Evolutionary conservation across 2,329 filamentous ascomycete species (phyloP), one percentile per base, ranked within the genome.

Genomic region (Botryotinia globosa): DNA sequence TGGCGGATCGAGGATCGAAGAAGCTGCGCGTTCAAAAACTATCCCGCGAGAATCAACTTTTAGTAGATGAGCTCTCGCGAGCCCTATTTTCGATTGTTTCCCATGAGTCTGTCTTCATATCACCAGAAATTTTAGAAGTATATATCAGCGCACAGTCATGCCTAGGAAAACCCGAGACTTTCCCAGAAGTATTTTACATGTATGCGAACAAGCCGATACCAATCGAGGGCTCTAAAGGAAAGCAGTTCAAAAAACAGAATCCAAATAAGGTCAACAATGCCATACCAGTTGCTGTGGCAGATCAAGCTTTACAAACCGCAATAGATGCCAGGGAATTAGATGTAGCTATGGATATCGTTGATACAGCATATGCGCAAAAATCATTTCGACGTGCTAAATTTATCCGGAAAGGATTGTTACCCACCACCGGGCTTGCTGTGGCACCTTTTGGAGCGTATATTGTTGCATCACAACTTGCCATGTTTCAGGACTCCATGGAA

Each of bases 181-280:
- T 98, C 75, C 94, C 95, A 10, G 88, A 91, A 74, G 89, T 94
- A 59, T 91, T 99, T 79, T 85, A 90, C 72, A 86, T 98, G 70
- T 98, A 95, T 81, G 93, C 93, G 66, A 88, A 89, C 77, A 99
- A 98, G 82, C 91, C 93, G 16, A 85, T 90, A 75, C 92, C 94
- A 3, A 83, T 86, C 68, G 84, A 89, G 77, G 85, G 85, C 68
- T 86, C 87, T 29, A 87, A 86, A 25, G 87, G 87, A 14, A 84
- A 93, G 69, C 83, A 83, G 75, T 93, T 90, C 79, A 85, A 84
- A 58, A 81, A 85, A 67, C 88, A 88, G 59, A 92, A 92, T 59
- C 91, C 94, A 25, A 90, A 91, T 75, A 86, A 88, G 63, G 85
- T 90, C 62, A 86, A 89, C 72, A 91, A 90, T 79, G 94, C 94